phyloP scores from a whole-genome alignment of 2,329 filamentous ascomycete species.

The Neonectria ditissima region DNA sequence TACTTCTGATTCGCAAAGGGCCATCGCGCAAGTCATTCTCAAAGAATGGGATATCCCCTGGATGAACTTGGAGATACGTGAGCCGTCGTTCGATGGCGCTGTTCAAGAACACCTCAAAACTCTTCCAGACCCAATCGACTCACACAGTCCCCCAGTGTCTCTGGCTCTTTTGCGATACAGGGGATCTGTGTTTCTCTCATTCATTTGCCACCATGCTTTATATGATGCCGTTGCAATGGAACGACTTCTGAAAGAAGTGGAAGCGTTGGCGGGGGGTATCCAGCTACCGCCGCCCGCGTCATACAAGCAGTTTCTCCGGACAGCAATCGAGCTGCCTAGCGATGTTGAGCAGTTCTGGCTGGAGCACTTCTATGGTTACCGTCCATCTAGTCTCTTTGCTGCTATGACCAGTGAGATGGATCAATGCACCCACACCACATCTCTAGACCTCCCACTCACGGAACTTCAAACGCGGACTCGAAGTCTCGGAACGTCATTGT shows the following conservation, averaged over 20 bases:
- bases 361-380: constrained; percentile 64
- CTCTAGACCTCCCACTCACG: constrained; percentile 53
- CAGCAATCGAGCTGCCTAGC: constrained; percentile 62
- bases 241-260: constrained; percentile 76
- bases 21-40: constrained; percentile 80
- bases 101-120: constrained; percentile 55
- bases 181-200: constrained; percentile 56
- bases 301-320: constrained; percentile 73
- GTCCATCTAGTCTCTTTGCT: constrained; percentile 46
- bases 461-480: constrained; percentile 63
- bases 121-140: constrained; percentile 57
- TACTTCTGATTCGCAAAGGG: constrained; percentile 69
- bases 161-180: constrained; percentile 55
- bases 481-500: constrained; percentile 68
- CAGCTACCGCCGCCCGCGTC: constrained; percentile 61
- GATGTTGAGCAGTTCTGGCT: constrained; percentile 75
- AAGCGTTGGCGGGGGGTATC: constrained; percentile 64
- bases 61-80: constrained; percentile 49
- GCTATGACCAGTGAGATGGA: constrained; percentile 35
- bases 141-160: constrained; percentile 58
- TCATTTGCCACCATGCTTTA: constrained; percentile 80
- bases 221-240: constrained; percentile 87
- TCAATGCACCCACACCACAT: constrained; percentile 46
- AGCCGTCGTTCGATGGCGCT: constrained; percentile 50
- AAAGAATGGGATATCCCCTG: constrained; percentile 57